phyloP scores from a whole-genome alignment of 75 land plant genomes.

The Sequoiadendron giganteum region DNA sequence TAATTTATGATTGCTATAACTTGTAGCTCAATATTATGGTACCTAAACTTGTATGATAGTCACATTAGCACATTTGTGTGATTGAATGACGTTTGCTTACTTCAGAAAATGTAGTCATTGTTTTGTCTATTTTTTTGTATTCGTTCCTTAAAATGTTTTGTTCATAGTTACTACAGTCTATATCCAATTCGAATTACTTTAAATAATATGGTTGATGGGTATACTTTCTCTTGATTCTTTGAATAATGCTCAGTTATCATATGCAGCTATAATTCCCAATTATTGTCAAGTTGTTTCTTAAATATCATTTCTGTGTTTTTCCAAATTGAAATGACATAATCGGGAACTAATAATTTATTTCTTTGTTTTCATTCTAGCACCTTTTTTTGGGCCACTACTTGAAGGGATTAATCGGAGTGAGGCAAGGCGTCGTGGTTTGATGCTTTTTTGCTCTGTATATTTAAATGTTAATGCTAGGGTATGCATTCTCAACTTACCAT shows the following conservation, averaged over 20 bases:
- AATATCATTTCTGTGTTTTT: neutral
- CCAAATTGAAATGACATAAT: neutral
- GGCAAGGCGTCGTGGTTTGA: slow-evolving; percentile 63
- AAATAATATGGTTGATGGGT: neutral
- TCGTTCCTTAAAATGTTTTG: neutral
- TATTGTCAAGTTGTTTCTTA: neutral
- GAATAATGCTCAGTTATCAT: neutral
- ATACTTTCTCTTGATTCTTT: neutral
- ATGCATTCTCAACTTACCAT: slow-evolving; percentile 12
- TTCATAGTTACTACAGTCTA: neutral
- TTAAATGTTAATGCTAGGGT: slow-evolving; percentile 42
- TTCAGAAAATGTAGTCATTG: neutral
- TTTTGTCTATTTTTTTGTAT: neutral
- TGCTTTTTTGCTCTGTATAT: slow-evolving; percentile 59
- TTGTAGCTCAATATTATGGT: neutral
- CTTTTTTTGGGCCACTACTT: slow-evolving; percentile 51
- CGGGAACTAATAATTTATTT: neutral
- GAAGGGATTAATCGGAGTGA: slow-evolving; percentile 85
- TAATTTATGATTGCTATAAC: neutral
- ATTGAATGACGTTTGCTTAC: neutral
- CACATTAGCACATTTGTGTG: neutral
- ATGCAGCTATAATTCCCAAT: neutral
- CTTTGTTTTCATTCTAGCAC: slow-evolving; percentile 29
- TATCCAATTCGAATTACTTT: neutral
- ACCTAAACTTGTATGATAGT: neutral